A percentile compares a stretch with the other conserved stretches of the same genome.
phyloP scores from a whole-genome alignment of 2,329 filamentous ascomycete species.

The Fusarium coffeatum region DNA sequence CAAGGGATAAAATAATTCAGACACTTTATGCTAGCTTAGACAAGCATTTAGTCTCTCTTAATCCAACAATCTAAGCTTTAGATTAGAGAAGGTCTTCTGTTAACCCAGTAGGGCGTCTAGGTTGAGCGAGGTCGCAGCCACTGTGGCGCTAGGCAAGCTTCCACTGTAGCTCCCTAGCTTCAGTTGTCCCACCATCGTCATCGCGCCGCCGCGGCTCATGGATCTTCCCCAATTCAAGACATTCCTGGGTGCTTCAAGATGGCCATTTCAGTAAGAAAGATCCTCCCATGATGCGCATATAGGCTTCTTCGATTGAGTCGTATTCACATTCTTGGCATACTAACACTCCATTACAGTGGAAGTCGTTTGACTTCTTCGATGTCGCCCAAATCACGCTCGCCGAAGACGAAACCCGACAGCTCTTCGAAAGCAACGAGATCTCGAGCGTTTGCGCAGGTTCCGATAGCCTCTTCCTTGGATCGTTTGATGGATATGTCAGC shows the following conservation, averaged over 20 bases:
- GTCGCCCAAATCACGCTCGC: conserved; percentile 84
- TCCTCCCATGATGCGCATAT: background rate
- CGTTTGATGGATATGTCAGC: conserved; percentile 84
- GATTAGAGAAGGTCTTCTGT: background rate
- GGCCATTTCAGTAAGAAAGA: conserved; percentile 50
- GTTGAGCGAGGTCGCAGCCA: conserved; percentile 33
- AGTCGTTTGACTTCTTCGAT: conserved; percentile 99
- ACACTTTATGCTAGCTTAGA: background rate
- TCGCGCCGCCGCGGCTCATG: conserved; percentile 41
- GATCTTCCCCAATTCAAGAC: conserved; percentile 38
- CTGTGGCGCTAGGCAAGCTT: conserved; percentile 44
- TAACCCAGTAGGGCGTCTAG: background rate
- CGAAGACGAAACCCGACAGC: conserved; percentile 80
- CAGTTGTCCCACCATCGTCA: conserved; percentile 49
- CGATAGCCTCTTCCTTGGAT: conserved; percentile 89
- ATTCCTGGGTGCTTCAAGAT: conserved; percentile 48
- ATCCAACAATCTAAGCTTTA: background rate
- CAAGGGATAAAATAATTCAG: background rate
- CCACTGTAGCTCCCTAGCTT: conserved; percentile 40
- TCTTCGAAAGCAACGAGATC: conserved; percentile 86
- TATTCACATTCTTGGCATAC: background rate
- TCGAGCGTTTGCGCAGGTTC: conserved; percentile 87
- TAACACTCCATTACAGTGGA: conserved; percentile 74
- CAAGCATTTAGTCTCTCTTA: background rate
- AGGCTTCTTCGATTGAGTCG: fast-evolving